Evolutionary conservation across 352 stramenopile species (phyloP), one percentile per base, ranked within the genome.

Genomic region (Pythium folliculosum): DNA sequence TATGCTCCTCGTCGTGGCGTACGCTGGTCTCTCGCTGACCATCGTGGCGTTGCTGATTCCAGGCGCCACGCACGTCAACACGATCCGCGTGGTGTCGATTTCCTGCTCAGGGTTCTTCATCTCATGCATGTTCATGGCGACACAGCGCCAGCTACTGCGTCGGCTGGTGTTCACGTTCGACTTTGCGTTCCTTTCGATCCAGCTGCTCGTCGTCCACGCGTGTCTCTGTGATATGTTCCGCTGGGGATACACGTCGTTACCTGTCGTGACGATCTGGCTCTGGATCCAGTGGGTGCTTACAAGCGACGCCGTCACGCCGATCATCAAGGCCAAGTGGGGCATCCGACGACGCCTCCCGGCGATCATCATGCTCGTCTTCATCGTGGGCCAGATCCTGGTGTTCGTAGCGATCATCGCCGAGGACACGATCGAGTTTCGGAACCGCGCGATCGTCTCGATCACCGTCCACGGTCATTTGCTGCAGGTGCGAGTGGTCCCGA

Each of bases 241-340:
- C 0, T 85, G 77, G 70, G 51, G 66, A 21, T 3, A 21, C 17
- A 40, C 60, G 9, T 66, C 44, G 16, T 38, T 82, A 14, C 53
- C 65, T 10, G 44, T 81, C 21, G 14, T 69, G 16, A 48, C 71
- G 4, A 77, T 68, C 60, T 76, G 70, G 75, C 52, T 78, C 25
- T 81, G 75, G 75, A 73, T 81, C 22, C 77, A 81, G 17, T 84
- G 58, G 32, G 13, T 77, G n/a, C 62, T 84, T 8, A 43, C 73
- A 1, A 50, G 76, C 6, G 77, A 82, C 38, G 75, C 75, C 1
- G 27, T 58, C n/a, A 22, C 21, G 5, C 48, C 48, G 2, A 32
- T 32, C 7, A 21, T 54, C 22, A 54, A 30, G 21, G 7, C 13
- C n/a, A 54, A 27, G 48, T 30, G 22, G 48, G 27, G 21, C 14